Conservation (phyloP, 2,329 filamentous ascomycete genomes). For the Balansia obtecta region DNA sequence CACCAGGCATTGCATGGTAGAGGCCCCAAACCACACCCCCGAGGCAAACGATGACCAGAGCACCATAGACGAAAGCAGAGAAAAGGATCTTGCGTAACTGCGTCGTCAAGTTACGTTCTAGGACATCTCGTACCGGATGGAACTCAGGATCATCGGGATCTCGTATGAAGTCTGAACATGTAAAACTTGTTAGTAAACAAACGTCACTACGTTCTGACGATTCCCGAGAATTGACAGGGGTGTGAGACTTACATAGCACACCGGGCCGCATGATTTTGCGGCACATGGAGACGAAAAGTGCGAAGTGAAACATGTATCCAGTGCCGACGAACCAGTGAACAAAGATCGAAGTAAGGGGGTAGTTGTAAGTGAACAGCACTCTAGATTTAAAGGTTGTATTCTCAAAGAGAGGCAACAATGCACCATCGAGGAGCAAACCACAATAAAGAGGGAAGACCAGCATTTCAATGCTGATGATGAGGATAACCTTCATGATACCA, state of each 20-base stretch:
- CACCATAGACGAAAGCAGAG: constrained; percentile 90
- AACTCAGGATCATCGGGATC: constrained; percentile 98
- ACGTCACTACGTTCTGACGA: too few relatives aligned
- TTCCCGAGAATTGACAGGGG: neutral
- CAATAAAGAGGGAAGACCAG: constrained; percentile 94
- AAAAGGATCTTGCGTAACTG: constrained; percentile 95
- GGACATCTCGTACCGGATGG: constrained; percentile 89
- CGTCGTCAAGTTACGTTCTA: constrained; percentile 83
- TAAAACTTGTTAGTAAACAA: neutral
- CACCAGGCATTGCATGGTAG: constrained; percentile 48
- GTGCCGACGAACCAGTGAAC: constrained; percentile 98
- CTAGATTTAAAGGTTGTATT: constrained; percentile 66
- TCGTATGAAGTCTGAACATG: constrained; percentile 68
- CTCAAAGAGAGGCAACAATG: constrained; percentile 80
- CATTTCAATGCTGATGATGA: constrained; percentile 99
- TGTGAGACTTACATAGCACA: constrained; percentile 63
- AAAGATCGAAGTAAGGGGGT: constrained; percentile 83
- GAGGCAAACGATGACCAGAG: constrained; percentile 80
- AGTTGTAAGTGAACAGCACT: constrained; percentile 62
- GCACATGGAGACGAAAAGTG: constrained; percentile 97
- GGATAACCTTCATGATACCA: constrained; percentile 91
- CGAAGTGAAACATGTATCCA: constrained; percentile 99
- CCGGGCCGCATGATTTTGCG: constrained; percentile 93
- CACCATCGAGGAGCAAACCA: constrained; percentile 77
- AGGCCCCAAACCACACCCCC: constrained; percentile 95